Base-by-base conservation (phyloP, 306 rosid genomes). In the Nissolia schottii region DNA sequence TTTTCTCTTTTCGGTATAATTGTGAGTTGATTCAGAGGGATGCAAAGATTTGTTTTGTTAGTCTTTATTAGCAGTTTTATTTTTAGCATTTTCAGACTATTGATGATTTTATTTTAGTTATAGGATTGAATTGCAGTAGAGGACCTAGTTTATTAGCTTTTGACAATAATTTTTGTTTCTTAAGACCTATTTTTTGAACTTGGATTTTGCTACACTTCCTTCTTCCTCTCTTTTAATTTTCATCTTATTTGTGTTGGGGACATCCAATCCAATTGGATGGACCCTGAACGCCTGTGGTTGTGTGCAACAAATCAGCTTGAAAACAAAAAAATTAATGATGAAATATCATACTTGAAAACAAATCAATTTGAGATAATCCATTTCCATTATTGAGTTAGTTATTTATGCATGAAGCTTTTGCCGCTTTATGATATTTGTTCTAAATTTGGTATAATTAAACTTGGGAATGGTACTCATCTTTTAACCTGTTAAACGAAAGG, bases 21-120 rank as follows among this genome's bases (percentile, higher is more conserved):
- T 40, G 51, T 38, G 48, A 67, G 70, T 72, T 73, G 61, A 59
- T 11, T 14, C 22, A 66, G 77, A 77, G 77, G 78, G 59, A 75
- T 64, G 58, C n/a, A 22, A 53, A 77, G 63, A 73, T 75, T 43
- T 72, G 28, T 57, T 80, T 70, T 73, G 70, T 55, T 78, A 43
- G 79, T 34, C 37, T 31, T 34, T 58, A 4, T 61, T 70, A 49
- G 70, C 51, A 68, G 16, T 38, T 71, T 64, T 29, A 13, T 23
- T 22, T n/a, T 32, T 48, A 55, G 82, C 45, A 54, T 55, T 55
- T 71, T 48, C 16, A 41, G 66, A 53, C 41, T 54, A 46, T 23
- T 76, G 49, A 70, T 50, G 45, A 18, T 46, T 48, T 49, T 69
- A 27, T 70, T 78, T 70, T 4, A 29, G 64, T 61, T 77, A n/a